Base-by-base conservation (phyloP, 768 basidiomycete species). In the Cubamyces lactineus region DNA sequence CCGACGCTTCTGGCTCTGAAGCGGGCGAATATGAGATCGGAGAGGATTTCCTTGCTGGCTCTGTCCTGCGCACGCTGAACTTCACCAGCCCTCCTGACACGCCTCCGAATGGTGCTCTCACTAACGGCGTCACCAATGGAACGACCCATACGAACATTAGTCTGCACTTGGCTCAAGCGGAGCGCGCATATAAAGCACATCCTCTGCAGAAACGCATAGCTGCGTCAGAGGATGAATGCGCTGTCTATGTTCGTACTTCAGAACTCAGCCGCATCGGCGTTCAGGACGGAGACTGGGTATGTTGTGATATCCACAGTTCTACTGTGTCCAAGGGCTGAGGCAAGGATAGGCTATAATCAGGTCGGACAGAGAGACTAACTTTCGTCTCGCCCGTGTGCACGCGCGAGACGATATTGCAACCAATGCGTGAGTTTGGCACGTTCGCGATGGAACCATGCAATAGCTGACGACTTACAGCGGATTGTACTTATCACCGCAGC, bases 251-350 rank as follows among this genome's bases (percentile, higher is more conserved):
- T 38, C 80, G 81, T 34, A 85, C 88, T 2, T 69, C 78, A n/a
- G 86, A 89, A 60, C 77, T 94, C 16, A 81, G 83, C 41, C 82
- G 78, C 54, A 75, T 91, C 43, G 91, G 92, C 15, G 71, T 87
- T 6, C 77, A 91, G 52, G 82, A 84, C 63, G 87, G 87, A 34
- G 92, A 93, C 69, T 94, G 92, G 93, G 92, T 90, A 72, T 47
- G 80, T 66, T 3, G 5, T 49, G 6, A 5, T 16, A 24, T 41
- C 2, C 23, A 3, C n/a, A 42, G 5, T n/a, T 24, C 12, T 34
- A 23, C 12, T 1, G 21, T 28, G 5, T 16, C 15, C 52, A 7
- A 3, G 17, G 2, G 60, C 51, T 17, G 60, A 12, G 64, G 51
- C 66, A 48, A 69, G 46, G 23, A 23, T n/a, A 91, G 89, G 85